Percentiles rank a stretch among this genome's conserved stretches.
Evolutionary conservation across 2,329 filamentous ascomycete species (phyloP).

Genomic region (Talaromyces islandicus): DNA sequence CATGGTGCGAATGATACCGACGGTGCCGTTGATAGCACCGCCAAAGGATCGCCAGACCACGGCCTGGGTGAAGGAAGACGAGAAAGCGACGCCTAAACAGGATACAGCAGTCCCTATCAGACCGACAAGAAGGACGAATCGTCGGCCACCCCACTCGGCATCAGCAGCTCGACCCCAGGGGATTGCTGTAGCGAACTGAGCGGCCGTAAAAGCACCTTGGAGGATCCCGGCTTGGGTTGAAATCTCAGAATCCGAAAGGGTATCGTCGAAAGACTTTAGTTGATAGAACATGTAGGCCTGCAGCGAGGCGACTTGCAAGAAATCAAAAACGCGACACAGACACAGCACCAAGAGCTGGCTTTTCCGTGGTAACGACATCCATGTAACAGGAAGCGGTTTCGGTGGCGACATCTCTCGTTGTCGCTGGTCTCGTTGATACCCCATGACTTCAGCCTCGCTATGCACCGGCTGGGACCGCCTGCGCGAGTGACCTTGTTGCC

Average conservation of each 20-base stretch:
- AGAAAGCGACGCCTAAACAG: slow-evolving; percentile 64
- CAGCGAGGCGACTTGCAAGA: slow-evolving; percentile 34
- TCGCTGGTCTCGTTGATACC: slow-evolving; percentile 15
- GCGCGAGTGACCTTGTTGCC: slow-evolving; percentile 1
- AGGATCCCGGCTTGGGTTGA: slow-evolving; percentile 69
- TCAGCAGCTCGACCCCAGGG: slow-evolving; percentile 68
- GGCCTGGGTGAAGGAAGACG: slow-evolving; percentile 56
- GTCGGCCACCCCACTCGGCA: slow-evolving; percentile 62
- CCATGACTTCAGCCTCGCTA: not conserved
- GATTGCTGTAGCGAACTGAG: slow-evolving; percentile 75
- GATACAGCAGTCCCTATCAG: slow-evolving; percentile 62
- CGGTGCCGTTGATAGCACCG: slow-evolving; percentile 64
- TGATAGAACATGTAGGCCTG: slow-evolving; percentile 77
- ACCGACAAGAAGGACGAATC: slow-evolving; percentile 70
- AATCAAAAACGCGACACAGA: slow-evolving; percentile 36
- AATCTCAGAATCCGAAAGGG: slow-evolving; percentile 54
- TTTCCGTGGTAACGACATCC: slow-evolving; percentile 35
- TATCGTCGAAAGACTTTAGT: slow-evolving; percentile 65
- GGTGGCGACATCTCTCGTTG: not conserved
- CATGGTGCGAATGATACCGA: slow-evolving; percentile 54
- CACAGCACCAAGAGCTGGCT: slow-evolving; percentile 31
- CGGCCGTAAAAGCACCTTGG: slow-evolving; percentile 69
- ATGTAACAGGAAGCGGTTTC: slow-evolving; percentile 26
- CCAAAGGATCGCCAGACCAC: slow-evolving; percentile 62
- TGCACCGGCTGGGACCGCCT: slow-evolving; percentile 3